phyloP scores from a whole-genome alignment of 805 yeast species.

The Ogataea haglerorum region DNA sequence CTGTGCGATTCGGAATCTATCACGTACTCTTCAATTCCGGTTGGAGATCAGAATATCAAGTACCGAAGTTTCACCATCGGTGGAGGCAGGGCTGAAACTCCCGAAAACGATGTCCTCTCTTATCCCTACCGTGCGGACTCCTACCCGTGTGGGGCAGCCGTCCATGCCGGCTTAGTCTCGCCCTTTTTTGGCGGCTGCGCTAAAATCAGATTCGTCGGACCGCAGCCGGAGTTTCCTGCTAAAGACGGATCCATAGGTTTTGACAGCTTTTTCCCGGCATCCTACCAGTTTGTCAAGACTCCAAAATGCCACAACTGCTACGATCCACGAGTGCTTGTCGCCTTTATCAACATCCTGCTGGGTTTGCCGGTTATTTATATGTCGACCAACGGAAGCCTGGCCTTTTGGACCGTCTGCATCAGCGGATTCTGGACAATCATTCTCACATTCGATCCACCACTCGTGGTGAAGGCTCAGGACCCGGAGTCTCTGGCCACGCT shows the following conservation, averaged over 20 bases:
- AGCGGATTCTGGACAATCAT: slow-evolving; percentile 84
- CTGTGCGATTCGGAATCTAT: slow-evolving; percentile 76
- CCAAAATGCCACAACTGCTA: slow-evolving; percentile 57
- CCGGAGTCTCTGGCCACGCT: slow-evolving; percentile 55
- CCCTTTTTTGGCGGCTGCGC: slow-evolving; percentile 80
- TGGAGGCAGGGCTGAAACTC: slow-evolving; percentile 49
- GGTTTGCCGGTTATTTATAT: slow-evolving; percentile 62
- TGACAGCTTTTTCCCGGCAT: slow-evolving; percentile 70
- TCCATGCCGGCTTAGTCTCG: slow-evolving; percentile 78
- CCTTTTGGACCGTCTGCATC: slow-evolving; percentile 58
- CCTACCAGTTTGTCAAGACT: slow-evolving; percentile 56
- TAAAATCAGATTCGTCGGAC: slow-evolving; percentile 53
- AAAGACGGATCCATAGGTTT: slow-evolving; percentile 56
- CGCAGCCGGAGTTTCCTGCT: slow-evolving; percentile 46
- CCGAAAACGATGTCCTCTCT: slow-evolving; percentile 35
- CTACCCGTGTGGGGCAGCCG: slow-evolving; percentile 84
- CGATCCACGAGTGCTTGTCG: slow-evolving; percentile 63
- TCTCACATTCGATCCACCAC: slow-evolving; percentile 78
- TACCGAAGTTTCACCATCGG: slow-evolving; percentile 75
- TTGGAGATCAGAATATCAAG: slow-evolving; percentile 65
- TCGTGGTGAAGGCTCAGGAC: slow-evolving; percentile 49
- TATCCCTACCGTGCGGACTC: slow-evolving; percentile 84
- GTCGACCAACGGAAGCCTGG: slow-evolving; percentile 37
- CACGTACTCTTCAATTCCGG: slow-evolving; percentile 70
- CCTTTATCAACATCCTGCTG: slow-evolving; percentile 54